Evolutionary conservation across 371 early-diverging fungal genomes (phyloP), one percentile per base, ranked within the genome.

Genomic region (Amoeboaphelidium protococcarum): DNA sequence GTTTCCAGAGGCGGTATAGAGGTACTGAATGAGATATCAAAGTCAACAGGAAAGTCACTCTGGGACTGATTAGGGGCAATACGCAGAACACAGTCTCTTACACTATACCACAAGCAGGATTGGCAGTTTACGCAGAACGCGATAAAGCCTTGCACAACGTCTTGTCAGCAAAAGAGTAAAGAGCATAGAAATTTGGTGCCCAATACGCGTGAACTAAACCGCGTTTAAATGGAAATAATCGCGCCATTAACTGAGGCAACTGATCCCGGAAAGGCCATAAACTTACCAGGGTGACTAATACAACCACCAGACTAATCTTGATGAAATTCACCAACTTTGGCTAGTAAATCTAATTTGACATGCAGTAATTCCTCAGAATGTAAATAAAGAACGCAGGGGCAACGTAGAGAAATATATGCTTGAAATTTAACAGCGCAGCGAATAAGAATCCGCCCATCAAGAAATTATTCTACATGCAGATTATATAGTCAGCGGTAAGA

Each of bases 111-210:
- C n/a, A n/a, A n/a, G n/a, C n/a, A n/a, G n/a, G n/a, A n/a, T n/a
- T n/a, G n/a, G n/a, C n/a, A n/a, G n/a, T n/a, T n/a, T n/a, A n/a
- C n/a, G n/a, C n/a, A n/a, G n/a, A n/a, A n/a, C n/a, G n/a, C n/a
- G n/a, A n/a, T n/a, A n/a, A n/a, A n/a, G n/a, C 51, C 50, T 37
- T 43, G 24, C 37, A 43, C 23, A 84, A 59, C 4, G 67, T 52
- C 13, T 90, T 74, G 59, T 94, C 95, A 0, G 62, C 55, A 26
- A 75, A 71, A 2, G 82, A 73, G 58, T 91, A 94, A 42, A 94
- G 61, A 0, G 92, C 88, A 92, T 92, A 94, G 57, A 84, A 72
- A 56, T 94, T 94, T 19, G 92, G 89, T 0, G 95, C 95, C 95
- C 95, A 91, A 58, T 79, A 88, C 2, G 91, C 88, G 58, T 91